Evolutionary conservation across 768 basidiomycete species (phyloP).

Genomic region (Boletus sensibilis): DNA sequence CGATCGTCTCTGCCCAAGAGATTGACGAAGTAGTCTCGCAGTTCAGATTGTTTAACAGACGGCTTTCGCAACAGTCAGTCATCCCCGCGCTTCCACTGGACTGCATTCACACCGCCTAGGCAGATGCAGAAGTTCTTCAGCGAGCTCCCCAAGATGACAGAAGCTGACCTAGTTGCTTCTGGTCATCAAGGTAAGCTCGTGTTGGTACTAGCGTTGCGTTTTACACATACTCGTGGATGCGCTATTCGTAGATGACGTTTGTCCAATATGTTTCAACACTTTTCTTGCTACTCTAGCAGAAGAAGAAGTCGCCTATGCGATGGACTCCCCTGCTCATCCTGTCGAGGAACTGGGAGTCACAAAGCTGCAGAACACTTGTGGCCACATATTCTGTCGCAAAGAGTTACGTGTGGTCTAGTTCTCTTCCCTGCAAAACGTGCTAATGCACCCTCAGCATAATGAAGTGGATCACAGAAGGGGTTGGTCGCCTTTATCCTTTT

Average conservation of each 20-base stretch:
- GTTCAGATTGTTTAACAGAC: slow-evolving; percentile 27
- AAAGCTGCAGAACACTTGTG: slow-evolving; percentile 50
- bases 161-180: slow-evolving; percentile 45
- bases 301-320: slow-evolving; percentile 68
- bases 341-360: slow-evolving; percentile 71
- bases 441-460: slow-evolving; percentile 48
- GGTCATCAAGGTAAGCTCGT: slow-evolving; percentile 45
- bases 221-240: not conserved
- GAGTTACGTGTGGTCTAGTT: slow-evolving; percentile 51
- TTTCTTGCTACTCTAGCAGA: slow-evolving; percentile 69
- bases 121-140: slow-evolving; percentile 41
- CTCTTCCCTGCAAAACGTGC: slow-evolving; percentile 8
- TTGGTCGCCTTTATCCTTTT: slow-evolving; percentile 33
- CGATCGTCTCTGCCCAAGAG: slow-evolving; percentile 25
- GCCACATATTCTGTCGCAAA: slow-evolving; percentile 78
- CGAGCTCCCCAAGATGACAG: slow-evolving; percentile 49
- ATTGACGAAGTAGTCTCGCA: slow-evolving; percentile 33
- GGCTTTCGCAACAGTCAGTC: slow-evolving; percentile 30
- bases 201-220: not conserved
- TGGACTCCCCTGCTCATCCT: slow-evolving; percentile 78
- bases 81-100: not conserved
- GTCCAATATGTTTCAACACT: slow-evolving; percentile 73
- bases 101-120: slow-evolving; percentile 22
- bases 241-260: slow-evolving; percentile 54
- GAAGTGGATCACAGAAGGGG: slow-evolving; percentile 61